Conservation (phyloP, 2,329 filamentous ascomycete genomes). For the Albophoma yamanashiensis region DNA sequence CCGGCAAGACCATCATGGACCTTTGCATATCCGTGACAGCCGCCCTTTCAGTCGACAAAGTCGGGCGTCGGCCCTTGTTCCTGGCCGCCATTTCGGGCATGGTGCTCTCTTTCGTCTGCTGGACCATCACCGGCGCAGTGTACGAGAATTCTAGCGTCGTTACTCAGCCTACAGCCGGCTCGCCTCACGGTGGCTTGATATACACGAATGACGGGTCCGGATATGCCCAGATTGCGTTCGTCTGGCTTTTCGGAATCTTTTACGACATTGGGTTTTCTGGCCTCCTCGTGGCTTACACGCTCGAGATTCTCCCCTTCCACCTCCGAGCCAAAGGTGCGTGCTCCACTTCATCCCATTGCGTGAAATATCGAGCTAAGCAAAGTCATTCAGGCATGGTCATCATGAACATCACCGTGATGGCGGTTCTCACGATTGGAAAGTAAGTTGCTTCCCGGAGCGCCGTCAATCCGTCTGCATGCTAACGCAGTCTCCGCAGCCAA, state of each 20-base stretch:
- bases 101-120: constrained; percentile 34
- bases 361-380: not conserved
- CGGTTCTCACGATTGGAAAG: constrained; percentile 49
- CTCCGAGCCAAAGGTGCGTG: constrained; percentile 40
- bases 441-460: constrained; percentile 23
- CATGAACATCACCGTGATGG: constrained; percentile 54
- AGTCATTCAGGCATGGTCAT: constrained; percentile 39
- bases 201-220: constrained; percentile 33
- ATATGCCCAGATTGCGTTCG: constrained; percentile 44
- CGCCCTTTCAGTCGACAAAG: constrained; percentile 36
- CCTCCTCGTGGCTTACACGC: constrained; percentile 44
- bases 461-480: not conserved
- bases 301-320: constrained; percentile 48
- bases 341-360: not conserved
- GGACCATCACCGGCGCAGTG: constrained; percentile 41
- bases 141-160: constrained; percentile 32
- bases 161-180: not conserved
- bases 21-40: constrained; percentile 45
- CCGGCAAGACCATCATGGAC: constrained; percentile 48
- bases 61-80: constrained; percentile 44
- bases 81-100: constrained; percentile 37
- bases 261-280: constrained; percentile 51
- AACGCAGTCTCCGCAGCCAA: constrained; percentile 21
- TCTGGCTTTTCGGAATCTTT: constrained; percentile 49
- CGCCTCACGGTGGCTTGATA: constrained; percentile 10